A percentile compares a stretch with the other conserved stretches of the same genome.
These are phyloP conservation scores for Fusarium burgessii DNA, from an alignment of 2,329 filamentous ascomycete species.

Conservation along the genomic window DNA sequence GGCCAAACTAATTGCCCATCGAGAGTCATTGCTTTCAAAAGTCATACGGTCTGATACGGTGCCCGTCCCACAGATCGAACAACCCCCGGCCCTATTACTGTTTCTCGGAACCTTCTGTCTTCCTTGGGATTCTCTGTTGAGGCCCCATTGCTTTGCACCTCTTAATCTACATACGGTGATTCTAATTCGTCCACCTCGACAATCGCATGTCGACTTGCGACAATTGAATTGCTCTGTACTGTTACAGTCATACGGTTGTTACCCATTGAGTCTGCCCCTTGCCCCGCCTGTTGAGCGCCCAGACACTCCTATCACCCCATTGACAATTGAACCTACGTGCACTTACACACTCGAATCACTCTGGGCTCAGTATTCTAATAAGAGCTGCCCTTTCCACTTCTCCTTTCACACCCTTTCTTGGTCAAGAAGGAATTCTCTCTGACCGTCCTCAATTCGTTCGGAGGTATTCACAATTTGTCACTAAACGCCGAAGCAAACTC, in stretches of 20 bases:
- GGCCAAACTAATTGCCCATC: slow-evolving; percentile 33
- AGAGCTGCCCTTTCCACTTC: slow-evolving; percentile 5
- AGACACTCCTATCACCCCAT: slow-evolving; percentile 42
- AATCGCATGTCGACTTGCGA: slow-evolving; percentile 38
- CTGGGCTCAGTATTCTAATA: slow-evolving; percentile 32
- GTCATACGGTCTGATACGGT: slow-evolving; percentile 48
- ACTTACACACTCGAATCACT: slow-evolving; percentile 34
- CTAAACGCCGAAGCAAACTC: slow-evolving; percentile 27
- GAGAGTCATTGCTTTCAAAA: slow-evolving; percentile 41
- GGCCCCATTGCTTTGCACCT: slow-evolving; percentile 25
- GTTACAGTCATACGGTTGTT: slow-evolving; percentile 43
- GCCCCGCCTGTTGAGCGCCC: slow-evolving; percentile 31
- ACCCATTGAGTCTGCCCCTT: slow-evolving; percentile 40
- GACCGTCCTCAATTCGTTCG: slow-evolving; percentile 11
- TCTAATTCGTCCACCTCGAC: slow-evolving; percentile 39
- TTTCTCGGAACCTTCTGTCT: slow-evolving; percentile 27
- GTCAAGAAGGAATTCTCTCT: slow-evolving; percentile 9
- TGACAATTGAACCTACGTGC: slow-evolving; percentile 31
- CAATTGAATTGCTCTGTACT: slow-evolving; percentile 38
- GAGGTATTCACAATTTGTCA: slow-evolving; percentile 6
- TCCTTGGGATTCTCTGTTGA: slow-evolving; percentile 36
- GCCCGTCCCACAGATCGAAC: slow-evolving; percentile 44
- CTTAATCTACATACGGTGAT: slow-evolving; percentile 30
- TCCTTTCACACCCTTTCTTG: neutral
- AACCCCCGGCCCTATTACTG: slow-evolving; percentile 28